phyloP scores from a whole-genome alignment of 2,329 filamentous ascomycete genomes.

The Nemania sp. region DNA sequence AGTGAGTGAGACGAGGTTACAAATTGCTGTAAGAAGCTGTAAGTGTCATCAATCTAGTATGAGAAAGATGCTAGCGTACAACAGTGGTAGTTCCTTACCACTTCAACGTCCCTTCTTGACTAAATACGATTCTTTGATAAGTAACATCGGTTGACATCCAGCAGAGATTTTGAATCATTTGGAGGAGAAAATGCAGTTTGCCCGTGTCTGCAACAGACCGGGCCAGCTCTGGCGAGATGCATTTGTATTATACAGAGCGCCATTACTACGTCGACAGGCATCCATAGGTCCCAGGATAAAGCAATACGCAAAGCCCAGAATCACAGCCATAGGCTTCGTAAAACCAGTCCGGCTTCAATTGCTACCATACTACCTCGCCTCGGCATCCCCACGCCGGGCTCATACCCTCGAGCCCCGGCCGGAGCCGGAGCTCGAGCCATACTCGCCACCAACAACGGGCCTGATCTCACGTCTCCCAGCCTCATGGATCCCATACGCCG shows the following conservation, averaged over 20 bases:
- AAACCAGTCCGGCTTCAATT: conserved; percentile 27
- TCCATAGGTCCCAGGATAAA: conserved; percentile 18
- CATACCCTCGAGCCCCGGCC: conserved; percentile 32
- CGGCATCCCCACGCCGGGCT: conserved; percentile 20
- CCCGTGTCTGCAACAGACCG: conserved; percentile 10
- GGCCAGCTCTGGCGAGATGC: conserved; percentile 6
- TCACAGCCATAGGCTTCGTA: conserved; percentile 27
- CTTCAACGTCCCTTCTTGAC: background rate
- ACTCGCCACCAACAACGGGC: conserved; percentile 71
- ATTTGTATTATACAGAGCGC: conserved; percentile 1
- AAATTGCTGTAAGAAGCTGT: too few species aligned
- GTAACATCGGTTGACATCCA: background rate
- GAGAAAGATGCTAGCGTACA: too few species aligned
- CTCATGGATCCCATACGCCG: conserved; percentile 77
- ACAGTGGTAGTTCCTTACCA: background rate
- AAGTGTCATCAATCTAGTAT: too few species aligned
- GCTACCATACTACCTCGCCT: background rate
- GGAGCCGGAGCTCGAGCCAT: conserved; percentile 45
- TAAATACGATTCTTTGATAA: background rate
- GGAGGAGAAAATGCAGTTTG: conserved; percentile 12
- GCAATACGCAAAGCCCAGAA: conserved; percentile 5
- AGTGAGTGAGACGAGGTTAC: conserved; percentile 13
- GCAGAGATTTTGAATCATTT: background rate
- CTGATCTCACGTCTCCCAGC: conserved; percentile 69
- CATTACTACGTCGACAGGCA: conserved; percentile 13